phyloP scores from a whole-genome alignment of 139 green algal genomes.

The Chlamydomonas sp. region DNA sequence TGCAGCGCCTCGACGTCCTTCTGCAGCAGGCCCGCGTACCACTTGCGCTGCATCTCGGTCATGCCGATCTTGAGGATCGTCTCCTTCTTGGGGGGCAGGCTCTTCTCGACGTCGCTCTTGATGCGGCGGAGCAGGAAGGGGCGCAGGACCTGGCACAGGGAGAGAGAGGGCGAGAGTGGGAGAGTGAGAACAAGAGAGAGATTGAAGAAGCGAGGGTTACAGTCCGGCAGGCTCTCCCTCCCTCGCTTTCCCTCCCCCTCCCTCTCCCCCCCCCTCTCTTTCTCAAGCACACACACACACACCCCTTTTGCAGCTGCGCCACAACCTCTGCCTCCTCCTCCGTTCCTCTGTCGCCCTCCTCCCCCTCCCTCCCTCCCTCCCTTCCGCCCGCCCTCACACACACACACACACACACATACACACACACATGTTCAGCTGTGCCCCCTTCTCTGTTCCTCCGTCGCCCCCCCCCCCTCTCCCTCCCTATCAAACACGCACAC shows the following conservation, averaged over 20 bases:
- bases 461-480: too few relatives aligned
- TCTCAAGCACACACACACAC: too few relatives aligned
- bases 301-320: slow-evolving; percentile 92
- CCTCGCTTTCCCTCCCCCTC: too few relatives aligned
- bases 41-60: slow-evolving; percentile 86
- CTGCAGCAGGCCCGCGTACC: slow-evolving; percentile 85
- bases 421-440: slow-evolving; percentile 2
- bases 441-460: background rate
- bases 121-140: slow-evolving; percentile 96
- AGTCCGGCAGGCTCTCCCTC: background rate
- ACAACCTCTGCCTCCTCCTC: slow-evolving; percentile 89
- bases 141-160: slow-evolving; percentile 85
- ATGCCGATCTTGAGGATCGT: slow-evolving; percentile 98
- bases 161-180: too few relatives aligned
- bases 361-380: background rate
- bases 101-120: slow-evolving; percentile 95
- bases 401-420: slow-evolving; percentile 17
- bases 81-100: slow-evolving; percentile 97
- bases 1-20: slow-evolving; percentile 83
- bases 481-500: too few relatives aligned
- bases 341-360: slow-evolving; percentile 47
- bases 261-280: too few relatives aligned
- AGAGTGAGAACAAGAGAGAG: too few relatives aligned
- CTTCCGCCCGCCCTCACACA: too few relatives aligned
- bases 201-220: too few relatives aligned